Percentiles rank a stretch among this genome's conserved stretches.
Conservation (phyloP, 495 filamentous ascomycete species). For the Hamigera avellanea region DNA sequence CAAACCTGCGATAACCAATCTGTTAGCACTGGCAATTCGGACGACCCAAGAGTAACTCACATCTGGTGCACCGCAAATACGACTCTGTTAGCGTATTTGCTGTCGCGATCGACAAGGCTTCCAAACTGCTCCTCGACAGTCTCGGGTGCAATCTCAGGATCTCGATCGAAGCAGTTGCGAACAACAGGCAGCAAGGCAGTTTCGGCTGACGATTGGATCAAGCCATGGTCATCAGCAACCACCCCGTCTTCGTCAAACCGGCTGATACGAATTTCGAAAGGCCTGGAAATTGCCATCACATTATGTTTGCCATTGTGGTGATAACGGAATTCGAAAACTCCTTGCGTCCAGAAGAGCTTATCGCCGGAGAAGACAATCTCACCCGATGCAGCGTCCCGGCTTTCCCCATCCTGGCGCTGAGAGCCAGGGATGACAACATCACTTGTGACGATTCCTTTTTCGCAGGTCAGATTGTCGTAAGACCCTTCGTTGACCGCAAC, state of each 20-base stretch:
- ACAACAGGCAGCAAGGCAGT: constrained; percentile 68
- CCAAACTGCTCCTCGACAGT: constrained; percentile 76
- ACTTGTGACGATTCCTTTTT: constrained; percentile 65
- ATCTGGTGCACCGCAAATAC: constrained; percentile 93
- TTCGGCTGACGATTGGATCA: constrained; percentile 52
- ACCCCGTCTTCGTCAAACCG: constrained; percentile 61
- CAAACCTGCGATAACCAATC: constrained; percentile 48
- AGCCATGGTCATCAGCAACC: constrained; percentile 34
- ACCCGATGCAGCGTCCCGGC: constrained; percentile 37
- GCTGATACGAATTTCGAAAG: constrained; percentile 78
- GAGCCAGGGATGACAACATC: constrained; percentile 40
- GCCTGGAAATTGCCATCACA: constrained; percentile 90
- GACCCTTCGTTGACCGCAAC: constrained; percentile 63
- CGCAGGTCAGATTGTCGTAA: constrained; percentile 65
- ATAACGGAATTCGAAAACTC: constrained; percentile 92
- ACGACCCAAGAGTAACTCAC: constrained; percentile 28
- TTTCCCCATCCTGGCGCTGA: constrained; percentile 33
- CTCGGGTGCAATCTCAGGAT: constrained; percentile 82
- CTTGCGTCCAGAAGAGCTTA: constrained; percentile 94
- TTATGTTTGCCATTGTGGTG: constrained; percentile 91
- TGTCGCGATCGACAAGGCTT: constrained; percentile 66
- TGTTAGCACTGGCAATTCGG: constrained; percentile 1
- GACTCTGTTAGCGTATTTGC: constrained; percentile 77
- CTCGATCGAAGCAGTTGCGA: constrained; percentile 81
- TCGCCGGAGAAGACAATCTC: constrained; percentile 85